Conservation (phyloP, 176 grass and related monocot species). For the Aegilops umbellulata region DNA sequence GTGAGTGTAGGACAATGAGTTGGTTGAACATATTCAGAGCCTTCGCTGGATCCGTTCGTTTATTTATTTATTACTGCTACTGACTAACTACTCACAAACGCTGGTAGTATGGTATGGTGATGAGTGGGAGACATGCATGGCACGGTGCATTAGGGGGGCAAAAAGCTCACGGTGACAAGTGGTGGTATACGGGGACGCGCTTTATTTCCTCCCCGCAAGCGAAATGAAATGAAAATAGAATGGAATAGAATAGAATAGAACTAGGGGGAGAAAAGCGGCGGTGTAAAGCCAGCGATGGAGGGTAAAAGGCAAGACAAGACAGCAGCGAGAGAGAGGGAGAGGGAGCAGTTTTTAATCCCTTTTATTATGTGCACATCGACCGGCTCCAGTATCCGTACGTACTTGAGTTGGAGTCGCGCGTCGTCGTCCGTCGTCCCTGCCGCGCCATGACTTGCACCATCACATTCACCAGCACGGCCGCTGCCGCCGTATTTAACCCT, state of each 20-base stretch:
- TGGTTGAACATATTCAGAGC: background rate
- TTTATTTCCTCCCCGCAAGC: no score
- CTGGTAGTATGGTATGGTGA: background rate
- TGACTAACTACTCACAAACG: background rate
- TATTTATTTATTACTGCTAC: background rate
- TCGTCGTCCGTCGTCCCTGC: no score
- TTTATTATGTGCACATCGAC: no score
- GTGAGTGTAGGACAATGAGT: no score
- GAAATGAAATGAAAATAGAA: background rate
- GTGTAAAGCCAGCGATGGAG: background rate
- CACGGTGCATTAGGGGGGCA: background rate
- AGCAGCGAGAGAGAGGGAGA: background rate
- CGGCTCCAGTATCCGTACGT: background rate
- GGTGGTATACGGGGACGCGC: background rate
- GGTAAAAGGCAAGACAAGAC: slow-evolving; percentile 5
- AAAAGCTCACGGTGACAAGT: background rate
- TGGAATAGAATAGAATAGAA: no score
- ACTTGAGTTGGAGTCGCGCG: background rate
- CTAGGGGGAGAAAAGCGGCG: background rate
- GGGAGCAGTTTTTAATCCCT: background rate
- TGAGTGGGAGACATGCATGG: background rate
- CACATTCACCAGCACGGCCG: no score
- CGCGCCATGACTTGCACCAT: no score
- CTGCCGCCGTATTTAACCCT: no score
- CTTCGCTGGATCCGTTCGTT: background rate